These are phyloP conservation scores for Camelina hispida DNA, from an alignment of 345 rosid genomes.

Conservation along the genomic window DNA sequence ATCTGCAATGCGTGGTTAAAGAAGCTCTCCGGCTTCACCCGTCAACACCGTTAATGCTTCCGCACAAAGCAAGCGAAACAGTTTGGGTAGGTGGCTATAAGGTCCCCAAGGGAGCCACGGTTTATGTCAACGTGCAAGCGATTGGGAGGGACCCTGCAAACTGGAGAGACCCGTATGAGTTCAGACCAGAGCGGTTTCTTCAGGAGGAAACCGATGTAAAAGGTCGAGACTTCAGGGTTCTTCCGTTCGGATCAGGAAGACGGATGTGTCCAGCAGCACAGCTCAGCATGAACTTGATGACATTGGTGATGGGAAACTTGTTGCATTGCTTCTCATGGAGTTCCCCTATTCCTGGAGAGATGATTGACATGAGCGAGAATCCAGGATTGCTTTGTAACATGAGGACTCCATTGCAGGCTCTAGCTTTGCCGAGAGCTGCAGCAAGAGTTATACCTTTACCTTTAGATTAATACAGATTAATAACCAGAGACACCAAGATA, in stretches of 20 bases:
- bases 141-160: slow-evolving; percentile 43
- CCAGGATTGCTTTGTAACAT: slow-evolving; percentile 51
- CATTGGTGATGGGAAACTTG: slow-evolving; percentile 50
- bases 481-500: neutral
- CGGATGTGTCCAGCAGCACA: slow-evolving; percentile 57
- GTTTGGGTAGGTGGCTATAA: slow-evolving; percentile 51
- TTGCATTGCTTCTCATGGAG: slow-evolving; percentile 56
- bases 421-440: slow-evolving; percentile 44
- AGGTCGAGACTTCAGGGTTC: slow-evolving; percentile 54
- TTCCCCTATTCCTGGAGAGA: slow-evolving; percentile 32
- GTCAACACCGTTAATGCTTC: slow-evolving; percentile 57
- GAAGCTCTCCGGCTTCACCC: slow-evolving; percentile 57
- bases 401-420: slow-evolving; percentile 49
- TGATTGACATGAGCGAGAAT: slow-evolving; percentile 40
- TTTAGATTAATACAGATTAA: neutral
- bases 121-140: slow-evolving; percentile 52
- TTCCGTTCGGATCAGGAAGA: slow-evolving; percentile 60
- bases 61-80: slow-evolving; percentile 49
- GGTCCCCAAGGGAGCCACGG: slow-evolving; percentile 45
- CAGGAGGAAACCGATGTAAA: slow-evolving; percentile 48
- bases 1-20: slow-evolving; percentile 48
- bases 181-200: slow-evolving; percentile 51
- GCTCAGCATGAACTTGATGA: slow-evolving; percentile 51
- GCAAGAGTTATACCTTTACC: slow-evolving; percentile 27
- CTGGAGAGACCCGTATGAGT: slow-evolving; percentile 51